phyloP scores from a whole-genome alignment of 2,329 filamentous ascomycete species.

The Pseudogymnoascus destructans region DNA sequence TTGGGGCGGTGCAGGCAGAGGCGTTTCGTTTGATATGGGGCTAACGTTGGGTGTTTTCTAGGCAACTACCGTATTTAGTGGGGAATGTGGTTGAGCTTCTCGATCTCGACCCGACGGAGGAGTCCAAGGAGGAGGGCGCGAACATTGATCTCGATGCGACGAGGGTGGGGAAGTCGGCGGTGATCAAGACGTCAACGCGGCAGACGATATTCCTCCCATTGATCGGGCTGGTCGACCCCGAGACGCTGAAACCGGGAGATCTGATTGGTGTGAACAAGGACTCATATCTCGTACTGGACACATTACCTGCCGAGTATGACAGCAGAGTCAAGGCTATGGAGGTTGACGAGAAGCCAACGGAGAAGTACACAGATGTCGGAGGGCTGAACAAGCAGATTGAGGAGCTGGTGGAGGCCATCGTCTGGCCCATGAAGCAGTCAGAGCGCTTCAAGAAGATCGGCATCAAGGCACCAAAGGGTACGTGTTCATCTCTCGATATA shows the following conservation, averaged over 20 bases:
- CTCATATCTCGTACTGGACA: slow-evolving; percentile 93
- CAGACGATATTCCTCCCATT: slow-evolving; percentile 98
- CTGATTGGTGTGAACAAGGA: slow-evolving; percentile 99
- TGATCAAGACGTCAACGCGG: slow-evolving; percentile 97
- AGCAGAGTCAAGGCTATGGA: slow-evolving; percentile 99
- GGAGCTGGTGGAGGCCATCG: slow-evolving; percentile 93
- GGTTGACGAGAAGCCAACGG: slow-evolving; percentile 97
- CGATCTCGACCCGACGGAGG: slow-evolving; percentile 88
- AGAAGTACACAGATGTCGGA: slow-evolving; percentile 97
- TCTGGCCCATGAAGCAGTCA: slow-evolving; percentile 99
- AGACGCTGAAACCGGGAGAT: slow-evolving; percentile 88
- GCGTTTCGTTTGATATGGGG: not conserved
- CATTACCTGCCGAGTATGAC: slow-evolving; percentile 92
- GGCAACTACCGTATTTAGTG: slow-evolving; percentile 94
- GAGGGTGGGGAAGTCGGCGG: slow-evolving; percentile 90
- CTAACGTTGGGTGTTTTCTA: slow-evolving; percentile 29
- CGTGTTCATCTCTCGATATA: slow-evolving; percentile 17
- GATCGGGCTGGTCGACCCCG: slow-evolving; percentile 91
- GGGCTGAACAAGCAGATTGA: slow-evolving; percentile 98
- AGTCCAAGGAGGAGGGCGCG: slow-evolving; percentile 92
- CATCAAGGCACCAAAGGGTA: slow-evolving; percentile 98
- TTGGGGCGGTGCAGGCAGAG: not conserved
- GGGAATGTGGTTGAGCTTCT: slow-evolving; percentile 96
- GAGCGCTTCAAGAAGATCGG: slow-evolving; percentile 99
- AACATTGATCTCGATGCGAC: slow-evolving; percentile 98